These are phyloP conservation scores for Stygiomarasmius scandens DNA, from an alignment of 1,284 basidiomycete genomes.

Conservation along the genomic window DNA sequence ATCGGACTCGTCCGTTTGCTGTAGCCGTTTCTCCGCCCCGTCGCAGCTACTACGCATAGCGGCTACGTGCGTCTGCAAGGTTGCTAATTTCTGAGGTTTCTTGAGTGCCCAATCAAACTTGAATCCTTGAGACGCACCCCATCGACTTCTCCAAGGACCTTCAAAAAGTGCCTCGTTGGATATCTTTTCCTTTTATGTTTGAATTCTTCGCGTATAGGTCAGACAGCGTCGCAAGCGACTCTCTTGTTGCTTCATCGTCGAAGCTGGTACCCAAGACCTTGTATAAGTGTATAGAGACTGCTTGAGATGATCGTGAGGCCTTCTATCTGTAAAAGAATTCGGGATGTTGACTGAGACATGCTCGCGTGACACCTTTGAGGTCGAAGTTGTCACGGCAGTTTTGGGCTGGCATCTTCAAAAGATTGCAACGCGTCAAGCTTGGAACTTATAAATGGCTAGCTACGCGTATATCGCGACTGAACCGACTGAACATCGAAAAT, in stretches of 20 bases:
- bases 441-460: no score
- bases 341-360: no score
- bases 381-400: no score
- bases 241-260: constrained; percentile 77
- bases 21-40: constrained; percentile 79
- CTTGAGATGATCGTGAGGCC: constrained; percentile 49
- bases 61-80: constrained; percentile 73
- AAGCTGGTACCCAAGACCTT: constrained; percentile 87
- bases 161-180: constrained; percentile 65
- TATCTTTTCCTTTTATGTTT: constrained; percentile 36
- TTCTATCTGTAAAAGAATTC: constrained; percentile 2
- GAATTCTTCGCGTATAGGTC: constrained; percentile 60
- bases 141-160: constrained; percentile 85
- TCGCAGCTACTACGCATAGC: constrained; percentile 84
- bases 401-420: no score
- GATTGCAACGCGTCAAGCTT: no score
- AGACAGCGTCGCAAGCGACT: constrained; percentile 84
- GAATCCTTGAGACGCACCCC: constrained; percentile 57
- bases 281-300: constrained; percentile 80
- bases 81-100: constrained; percentile 70
- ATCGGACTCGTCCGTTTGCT: constrained; percentile 78
- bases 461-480: no score
- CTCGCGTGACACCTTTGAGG: no score
- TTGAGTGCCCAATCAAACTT: constrained; percentile 5
- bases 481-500: no score